Base-by-base conservation (phyloP, 23 red algal species). In the Gracilaria caudata region DNA sequence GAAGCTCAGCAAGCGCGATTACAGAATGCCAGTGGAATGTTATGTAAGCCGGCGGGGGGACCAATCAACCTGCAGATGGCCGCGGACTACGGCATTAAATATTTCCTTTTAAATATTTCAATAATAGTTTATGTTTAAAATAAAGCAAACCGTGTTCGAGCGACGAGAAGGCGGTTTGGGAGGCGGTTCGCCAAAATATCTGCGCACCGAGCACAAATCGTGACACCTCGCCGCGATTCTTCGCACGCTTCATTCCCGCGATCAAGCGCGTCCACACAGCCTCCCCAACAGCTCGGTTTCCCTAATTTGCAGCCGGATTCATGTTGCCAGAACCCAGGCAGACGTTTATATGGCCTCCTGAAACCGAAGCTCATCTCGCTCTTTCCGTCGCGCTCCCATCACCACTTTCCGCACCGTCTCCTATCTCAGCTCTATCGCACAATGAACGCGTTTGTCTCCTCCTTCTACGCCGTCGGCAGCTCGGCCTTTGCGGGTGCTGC, bases 391-490 rank as follows among this genome's bases (percentile, higher is more conserved):
- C 43, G 43, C 43, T 45, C 43, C n/a, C n/a, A n/a, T n/a, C n/a
- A n/a, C n/a, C n/a, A n/a, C n/a, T n/a, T n/a, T n/a, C n/a, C n/a
- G n/a, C n/a, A n/a, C n/a, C n/a, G n/a, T n/a, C n/a, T n/a, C 45
- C 45, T 49, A 49, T 13, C 2, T 29, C 40, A 2, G 8, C 54
- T 37, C 65, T 0, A 11, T 53, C 25, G 26, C 24, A 93, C 21
- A 33, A 86, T 86, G 80, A 53, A 12, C 17, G 80, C 90, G 45
- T 93, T 93, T 45, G 81, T 86, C 40, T 71, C 70, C 36, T 75
- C 90, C 65, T 57, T 86, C 80, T 49, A 38, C 21, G 79, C 54
- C 29, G 60, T 51, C 36, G 59, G 54, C 79, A 79, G 89, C 80
- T 64, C 89, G 12, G 30, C 89, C 49, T 83, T 92, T 24, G 14